phyloP scores from a whole-genome alignment of 2,329 filamentous ascomycete genomes.

The Aspergillus melleus region DNA sequence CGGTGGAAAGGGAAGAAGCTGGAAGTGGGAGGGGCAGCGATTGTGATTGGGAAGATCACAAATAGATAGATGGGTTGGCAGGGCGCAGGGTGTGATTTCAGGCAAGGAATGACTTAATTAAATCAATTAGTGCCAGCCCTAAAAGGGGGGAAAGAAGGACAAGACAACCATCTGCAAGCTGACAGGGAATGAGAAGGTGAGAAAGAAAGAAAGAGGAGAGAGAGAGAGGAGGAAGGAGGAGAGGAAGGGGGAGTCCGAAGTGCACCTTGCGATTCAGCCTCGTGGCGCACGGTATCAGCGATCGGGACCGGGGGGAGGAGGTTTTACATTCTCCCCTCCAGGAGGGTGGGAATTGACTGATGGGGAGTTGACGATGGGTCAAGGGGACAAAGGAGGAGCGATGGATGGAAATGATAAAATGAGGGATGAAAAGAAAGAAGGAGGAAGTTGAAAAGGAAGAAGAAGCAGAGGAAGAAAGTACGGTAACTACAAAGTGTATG shows the following conservation, averaged over 20 bases:
- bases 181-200: neutral
- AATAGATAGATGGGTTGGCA: neutral
- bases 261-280: conserved; percentile 27
- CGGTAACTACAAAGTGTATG: neutral
- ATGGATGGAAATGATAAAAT: neutral
- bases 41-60: neutral
- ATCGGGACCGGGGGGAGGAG: conserved; percentile 2
- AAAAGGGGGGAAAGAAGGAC: neutral
- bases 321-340: conserved; percentile 14
- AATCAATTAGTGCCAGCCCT: neutral
- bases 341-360: neutral
- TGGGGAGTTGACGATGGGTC: neutral
- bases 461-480: neutral
- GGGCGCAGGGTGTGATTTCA: neutral
- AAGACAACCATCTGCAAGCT: neutral
- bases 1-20: neutral
- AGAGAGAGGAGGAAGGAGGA: neutral
- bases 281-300: conserved; percentile 7
- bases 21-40: neutral
- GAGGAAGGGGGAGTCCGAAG: neutral
- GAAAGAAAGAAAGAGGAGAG: neutral
- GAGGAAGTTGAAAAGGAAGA: neutral
- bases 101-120: neutral
- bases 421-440: neutral
- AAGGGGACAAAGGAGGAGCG: neutral